Percentiles rank a stretch among this genome's conserved stretches.
These are phyloP conservation scores for Rhypophila decipiens DNA, from an alignment of 495 filamentous ascomycete species.

Conservation along the genomic window DNA sequence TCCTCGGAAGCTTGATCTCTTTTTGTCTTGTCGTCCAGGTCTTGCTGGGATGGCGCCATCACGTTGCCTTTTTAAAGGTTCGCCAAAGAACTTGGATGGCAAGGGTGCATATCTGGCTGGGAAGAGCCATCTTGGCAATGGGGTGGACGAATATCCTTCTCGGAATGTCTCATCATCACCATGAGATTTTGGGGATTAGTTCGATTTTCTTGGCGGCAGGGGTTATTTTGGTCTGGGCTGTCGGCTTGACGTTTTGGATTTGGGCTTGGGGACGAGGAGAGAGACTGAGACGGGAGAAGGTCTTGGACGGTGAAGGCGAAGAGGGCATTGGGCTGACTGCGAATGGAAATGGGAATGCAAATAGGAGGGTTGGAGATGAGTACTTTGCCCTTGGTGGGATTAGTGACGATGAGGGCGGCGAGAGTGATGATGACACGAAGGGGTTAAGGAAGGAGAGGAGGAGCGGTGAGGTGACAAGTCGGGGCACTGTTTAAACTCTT, in stretches of 20 bases:
- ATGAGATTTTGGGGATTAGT: conserved; percentile 3
- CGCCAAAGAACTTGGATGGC: conserved; percentile 22
- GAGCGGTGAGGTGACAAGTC: too few relatives aligned
- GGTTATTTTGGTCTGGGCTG: conserved; percentile 9
- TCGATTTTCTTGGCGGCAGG: not conserved
- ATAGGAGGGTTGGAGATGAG: conserved; percentile 7
- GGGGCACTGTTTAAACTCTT: too few relatives aligned
- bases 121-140: conserved; percentile 7
- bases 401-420: conserved; percentile 23
- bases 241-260: conserved; percentile 7
- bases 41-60: conserved; percentile 26
- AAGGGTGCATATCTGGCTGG: conserved; percentile 20
- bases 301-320: not conserved
- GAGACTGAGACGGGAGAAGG: too few relatives aligned
- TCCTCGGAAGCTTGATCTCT: conserved; percentile 12
- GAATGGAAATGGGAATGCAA: conserved; percentile 6
- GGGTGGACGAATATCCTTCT: conserved; percentile 23
- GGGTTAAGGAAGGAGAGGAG: not conserved
- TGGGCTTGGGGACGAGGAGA: conserved; percentile 4
- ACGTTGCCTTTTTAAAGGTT: conserved; percentile 19
- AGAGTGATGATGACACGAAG: conserved; percentile 6
- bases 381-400: conserved; percentile 22
- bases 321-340: conserved; percentile 7
- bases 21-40: conserved; percentile 11
- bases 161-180: conserved; percentile 16